Conservation (phyloP, 2,329 filamentous ascomycete genomes). For the Massarina eburnea region DNA sequence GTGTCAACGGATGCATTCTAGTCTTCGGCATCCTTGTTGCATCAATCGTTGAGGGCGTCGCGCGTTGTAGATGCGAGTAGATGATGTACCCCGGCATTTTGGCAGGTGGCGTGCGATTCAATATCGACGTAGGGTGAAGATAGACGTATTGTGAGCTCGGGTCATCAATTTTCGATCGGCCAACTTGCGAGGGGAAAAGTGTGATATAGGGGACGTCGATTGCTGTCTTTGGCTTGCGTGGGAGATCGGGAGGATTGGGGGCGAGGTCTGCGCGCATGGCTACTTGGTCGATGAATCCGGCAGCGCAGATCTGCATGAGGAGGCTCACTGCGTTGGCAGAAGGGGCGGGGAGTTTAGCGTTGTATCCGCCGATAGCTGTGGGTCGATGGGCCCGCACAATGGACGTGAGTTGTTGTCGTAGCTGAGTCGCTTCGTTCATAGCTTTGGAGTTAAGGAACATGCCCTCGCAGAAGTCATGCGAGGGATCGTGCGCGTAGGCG, state of each 20-base stretch:
- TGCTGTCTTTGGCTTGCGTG: conserved; percentile 73
- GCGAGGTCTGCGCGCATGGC: conserved; percentile 89
- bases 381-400: conserved; percentile 77
- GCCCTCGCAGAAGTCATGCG: conserved; percentile 73
- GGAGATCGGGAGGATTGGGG: conserved; percentile 59
- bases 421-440: conserved; percentile 80
- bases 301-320: conserved; percentile 87
- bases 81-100: conserved; percentile 80
- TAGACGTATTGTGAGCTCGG: conserved; percentile 71
- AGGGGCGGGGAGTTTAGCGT: conserved; percentile 58
- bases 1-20: conserved; percentile 84
- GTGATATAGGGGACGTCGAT: conserved; percentile 92
- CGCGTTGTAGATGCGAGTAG: conserved; percentile 81
- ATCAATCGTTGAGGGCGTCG: conserved; percentile 50
- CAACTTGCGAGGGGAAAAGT: conserved; percentile 67
- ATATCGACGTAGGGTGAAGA: conserved; percentile 80
- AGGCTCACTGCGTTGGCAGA: conserved; percentile 69
- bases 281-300: conserved; percentile 91
- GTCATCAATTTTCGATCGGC: conserved; percentile 38
- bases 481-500: conserved; percentile 62
- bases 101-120: conserved; percentile 59
- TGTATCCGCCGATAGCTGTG: conserved; percentile 37
- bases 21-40: conserved; percentile 58
- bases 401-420: conserved; percentile 79
- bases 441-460: conserved; percentile 88